A percentile compares a stretch with the other conserved stretches of the same genome.
Conservation (phyloP, 306 rosid genomes). For the Cyclanthera cordifolia region DNA sequence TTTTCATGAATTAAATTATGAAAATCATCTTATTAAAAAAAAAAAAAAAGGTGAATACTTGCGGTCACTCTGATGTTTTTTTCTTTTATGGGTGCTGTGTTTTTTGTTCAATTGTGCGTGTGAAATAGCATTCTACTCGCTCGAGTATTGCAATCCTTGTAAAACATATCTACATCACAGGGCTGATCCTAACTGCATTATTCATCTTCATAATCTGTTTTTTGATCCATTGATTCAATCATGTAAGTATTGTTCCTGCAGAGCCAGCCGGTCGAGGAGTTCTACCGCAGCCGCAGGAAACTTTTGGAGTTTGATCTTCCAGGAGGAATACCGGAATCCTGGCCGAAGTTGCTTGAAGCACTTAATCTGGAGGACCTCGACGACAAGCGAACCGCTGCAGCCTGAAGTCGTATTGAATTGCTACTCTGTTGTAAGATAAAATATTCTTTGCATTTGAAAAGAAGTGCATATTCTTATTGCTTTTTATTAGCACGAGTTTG, state of each 20-base stretch:
- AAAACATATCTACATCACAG: not conserved
- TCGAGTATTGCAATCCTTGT: not conserved
- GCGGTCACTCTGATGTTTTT: not conserved
- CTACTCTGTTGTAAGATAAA: not conserved
- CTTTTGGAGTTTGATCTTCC: constrained; percentile 39
- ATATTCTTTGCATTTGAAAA: constrained; percentile 8
- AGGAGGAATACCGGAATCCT: constrained; percentile 43
- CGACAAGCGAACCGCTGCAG: constrained; percentile 27
- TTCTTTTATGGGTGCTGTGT: not conserved
- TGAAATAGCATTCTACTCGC: not conserved
- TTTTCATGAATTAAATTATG: not conserved
- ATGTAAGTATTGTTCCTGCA: constrained; percentile 15
- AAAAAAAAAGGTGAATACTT: not conserved
- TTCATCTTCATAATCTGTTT: not conserved
- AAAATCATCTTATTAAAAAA: not conserved
- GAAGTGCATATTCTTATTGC: constrained; percentile 4
- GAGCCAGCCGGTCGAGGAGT: constrained; percentile 39
- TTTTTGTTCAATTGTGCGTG: not conserved
- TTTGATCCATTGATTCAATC: not conserved
- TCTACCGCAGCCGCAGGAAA: constrained; percentile 33
- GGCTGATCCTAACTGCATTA: not conserved
- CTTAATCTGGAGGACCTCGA: constrained; percentile 31
- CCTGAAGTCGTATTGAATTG: constrained; percentile 10
- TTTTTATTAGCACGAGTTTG: not conserved
- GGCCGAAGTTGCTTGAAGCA: constrained; percentile 44